Percentiles rank a stretch among this genome's conserved stretches.
Evolutionary conservation across 2,329 filamentous ascomycete species (phyloP).

Genomic region (Huntiella decipiens): DNA sequence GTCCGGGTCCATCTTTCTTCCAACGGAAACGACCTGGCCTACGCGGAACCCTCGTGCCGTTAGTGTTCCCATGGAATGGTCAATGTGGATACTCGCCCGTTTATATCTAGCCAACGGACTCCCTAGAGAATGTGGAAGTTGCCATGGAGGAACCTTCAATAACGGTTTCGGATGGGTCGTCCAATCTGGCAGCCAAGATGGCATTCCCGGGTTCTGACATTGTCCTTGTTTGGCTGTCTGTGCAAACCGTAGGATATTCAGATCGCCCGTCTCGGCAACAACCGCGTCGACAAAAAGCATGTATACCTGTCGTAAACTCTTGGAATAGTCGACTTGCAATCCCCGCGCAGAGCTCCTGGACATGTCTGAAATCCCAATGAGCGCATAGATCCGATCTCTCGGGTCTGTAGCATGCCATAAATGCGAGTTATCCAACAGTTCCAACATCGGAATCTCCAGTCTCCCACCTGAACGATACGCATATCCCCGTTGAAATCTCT

Average conservation of each 20-base stretch:
- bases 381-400: conserved; percentile 15
- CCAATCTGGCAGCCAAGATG: conserved; percentile 4
- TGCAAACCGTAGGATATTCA: conserved; percentile 1
- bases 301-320: not conserved
- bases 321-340: conserved; percentile 1
- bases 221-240: not conserved
- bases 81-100: not conserved
- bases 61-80: not conserved
- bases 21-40: not conserved
- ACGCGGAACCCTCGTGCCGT: not conserved
- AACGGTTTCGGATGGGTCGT: conserved; percentile 1
- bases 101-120: not conserved
- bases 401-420: conserved; percentile 12
- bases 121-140: not conserved
- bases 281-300: not conserved
- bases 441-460: not conserved
- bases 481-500: not conserved
- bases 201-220: not conserved
- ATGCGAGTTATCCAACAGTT: conserved; percentile 2
- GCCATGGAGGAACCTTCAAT: not conserved
- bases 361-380: conserved; percentile 12
- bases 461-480: not conserved
- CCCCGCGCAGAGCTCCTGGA: not conserved
- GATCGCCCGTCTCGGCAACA: not conserved
- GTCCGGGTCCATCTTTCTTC: not conserved